phyloP scores from a whole-genome alignment of 75 land plant species.

The Pinus albicaulis region DNA sequence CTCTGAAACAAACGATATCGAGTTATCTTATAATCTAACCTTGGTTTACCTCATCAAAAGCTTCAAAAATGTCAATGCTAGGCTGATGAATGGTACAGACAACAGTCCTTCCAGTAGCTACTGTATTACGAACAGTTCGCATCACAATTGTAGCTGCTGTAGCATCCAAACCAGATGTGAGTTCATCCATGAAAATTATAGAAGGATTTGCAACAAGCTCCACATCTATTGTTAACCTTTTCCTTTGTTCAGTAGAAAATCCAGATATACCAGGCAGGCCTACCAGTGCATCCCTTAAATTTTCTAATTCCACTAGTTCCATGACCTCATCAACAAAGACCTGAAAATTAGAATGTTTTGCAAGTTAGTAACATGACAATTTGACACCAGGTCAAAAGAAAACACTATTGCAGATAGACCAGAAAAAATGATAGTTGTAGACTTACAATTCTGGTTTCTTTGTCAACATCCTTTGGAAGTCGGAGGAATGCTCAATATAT shows the following conservation, averaged over 20 bases:
- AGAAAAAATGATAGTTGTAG: background rate
- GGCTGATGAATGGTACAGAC: constrained; percentile 81
- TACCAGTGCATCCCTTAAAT: constrained; percentile 41
- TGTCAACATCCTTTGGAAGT: constrained; percentile 21
- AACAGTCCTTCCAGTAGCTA: constrained; percentile 67
- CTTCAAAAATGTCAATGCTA: constrained; percentile 74
- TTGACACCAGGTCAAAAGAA: background rate
- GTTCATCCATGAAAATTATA: constrained; percentile 76
- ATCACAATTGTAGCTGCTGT: constrained; percentile 75
- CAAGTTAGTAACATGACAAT: background rate
- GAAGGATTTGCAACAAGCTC: constrained; percentile 84
- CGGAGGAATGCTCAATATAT: background rate
- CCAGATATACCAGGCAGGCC: constrained; percentile 64
- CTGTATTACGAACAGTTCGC: constrained; percentile 70
- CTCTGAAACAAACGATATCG: no score
- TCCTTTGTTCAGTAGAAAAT: constrained; percentile 55
- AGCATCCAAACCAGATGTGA: constrained; percentile 74
- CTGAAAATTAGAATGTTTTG: constrained; percentile 5
- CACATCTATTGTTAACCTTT: constrained; percentile 64
- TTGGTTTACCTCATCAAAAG: constrained; percentile 68
- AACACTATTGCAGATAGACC: background rate
- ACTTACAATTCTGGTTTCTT: constrained; percentile 32
- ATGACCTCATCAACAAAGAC: constrained; percentile 63
- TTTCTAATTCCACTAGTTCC: constrained; percentile 60
- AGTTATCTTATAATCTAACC: background rate